Evolutionary conservation across 495 filamentous ascomycete genomes (phyloP), one percentile per base, ranked within the genome.

Genomic region (Tuber indicum): DNA sequence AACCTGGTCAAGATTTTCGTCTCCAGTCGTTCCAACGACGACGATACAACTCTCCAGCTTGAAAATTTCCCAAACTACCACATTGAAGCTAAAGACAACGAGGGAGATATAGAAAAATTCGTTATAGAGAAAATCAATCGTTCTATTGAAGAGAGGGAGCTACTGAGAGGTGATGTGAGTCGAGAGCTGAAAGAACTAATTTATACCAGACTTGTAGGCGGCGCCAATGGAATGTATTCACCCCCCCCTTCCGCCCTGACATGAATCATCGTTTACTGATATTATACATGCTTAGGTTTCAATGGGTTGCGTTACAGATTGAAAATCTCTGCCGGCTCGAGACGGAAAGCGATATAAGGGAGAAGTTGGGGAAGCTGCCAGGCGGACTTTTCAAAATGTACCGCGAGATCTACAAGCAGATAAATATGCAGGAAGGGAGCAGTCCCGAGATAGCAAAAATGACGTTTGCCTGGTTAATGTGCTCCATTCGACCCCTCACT

Each of bases 1-100:
- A 75, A 52, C 7, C 41, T 74, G 0, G 76, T 78, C n/a, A 81
- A 81, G 47, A 76, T 82, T 12, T 82, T 82, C 52, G 76, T 79
- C 36, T 79, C 80, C 14, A 76, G 79, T 44, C 73, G 79, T 23
- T 75, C 73, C 23, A 76, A 81, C 36, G 44, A n/a, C 36, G 44
- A n/a, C 5, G 79, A 82, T 62, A 79, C 78, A 36, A 8, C 49
- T 16, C 36, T 62, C 23, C 47, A 44, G 16, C 47, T 82, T 3
- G 2, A n/a, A 21, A 14, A 19, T 19, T 75, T 82, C 45, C 71
- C 77, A 19, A 82, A 46, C 62, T 52, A 52, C 71, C 74, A 77
- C 21, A 72, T 82, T 21, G 19, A 77, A 1, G 72, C 75, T 26
- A 43, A 39, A 1, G 80, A 76, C 45, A 82, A 80, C 62, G 71